phyloP scores from a whole-genome alignment of 352 stramenopile species.

The Pythium folliculosum region DNA sequence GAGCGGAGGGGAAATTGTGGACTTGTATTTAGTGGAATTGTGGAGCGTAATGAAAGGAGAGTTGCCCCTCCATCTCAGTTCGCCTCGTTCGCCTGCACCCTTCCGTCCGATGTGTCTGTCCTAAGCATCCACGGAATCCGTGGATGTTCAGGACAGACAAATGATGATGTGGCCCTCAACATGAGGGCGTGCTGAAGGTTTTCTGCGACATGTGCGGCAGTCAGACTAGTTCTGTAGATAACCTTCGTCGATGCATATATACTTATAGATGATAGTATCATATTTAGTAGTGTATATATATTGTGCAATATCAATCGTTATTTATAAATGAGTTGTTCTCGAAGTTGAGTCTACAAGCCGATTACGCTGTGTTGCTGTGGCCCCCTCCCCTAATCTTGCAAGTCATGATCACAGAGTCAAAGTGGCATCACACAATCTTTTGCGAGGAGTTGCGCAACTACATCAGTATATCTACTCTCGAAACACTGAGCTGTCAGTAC shows the following conservation, averaged over 20 bases:
- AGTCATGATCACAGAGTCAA: too few species aligned
- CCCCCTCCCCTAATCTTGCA: too few species aligned
- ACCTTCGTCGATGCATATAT: not conserved
- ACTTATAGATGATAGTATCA: slow-evolving; percentile 4
- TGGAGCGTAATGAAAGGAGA: not conserved
- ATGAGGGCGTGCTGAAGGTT: not conserved
- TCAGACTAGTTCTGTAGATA: not conserved
- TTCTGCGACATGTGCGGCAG: slow-evolving; percentile 5
- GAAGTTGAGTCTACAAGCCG: too few species aligned
- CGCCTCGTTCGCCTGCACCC: not conserved
- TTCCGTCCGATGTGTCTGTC: too few species aligned
- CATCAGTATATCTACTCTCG: too few species aligned
- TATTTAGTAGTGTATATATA: not conserved
- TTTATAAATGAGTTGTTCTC: too few species aligned
- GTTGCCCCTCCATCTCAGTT: not conserved
- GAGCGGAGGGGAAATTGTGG: not conserved
- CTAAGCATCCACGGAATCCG: too few species aligned
- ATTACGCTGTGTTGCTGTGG: too few species aligned
- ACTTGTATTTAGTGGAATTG: not conserved
- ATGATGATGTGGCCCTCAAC: not conserved
- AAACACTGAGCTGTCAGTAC: too few species aligned
- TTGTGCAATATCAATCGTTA: too few species aligned
- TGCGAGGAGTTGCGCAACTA: too few species aligned
- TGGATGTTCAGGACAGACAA: not conserved
- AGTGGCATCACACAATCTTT: too few species aligned